These are phyloP conservation scores for Schizopora paradoxa DNA, from an alignment of 1,284 basidiomycete genomes.

Conservation along the genomic window DNA sequence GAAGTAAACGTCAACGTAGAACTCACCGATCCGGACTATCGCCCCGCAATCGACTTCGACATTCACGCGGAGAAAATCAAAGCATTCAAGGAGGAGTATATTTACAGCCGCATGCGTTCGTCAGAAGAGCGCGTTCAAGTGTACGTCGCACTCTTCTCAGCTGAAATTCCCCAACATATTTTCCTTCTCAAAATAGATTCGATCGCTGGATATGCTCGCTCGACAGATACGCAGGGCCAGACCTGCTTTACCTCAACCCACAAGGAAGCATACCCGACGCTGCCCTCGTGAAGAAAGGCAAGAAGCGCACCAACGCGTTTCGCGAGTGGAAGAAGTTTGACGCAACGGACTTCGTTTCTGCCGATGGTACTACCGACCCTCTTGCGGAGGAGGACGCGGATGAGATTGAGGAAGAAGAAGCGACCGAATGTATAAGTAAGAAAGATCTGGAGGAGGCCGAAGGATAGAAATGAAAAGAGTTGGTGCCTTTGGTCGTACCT, in stretches of 20 bases:
- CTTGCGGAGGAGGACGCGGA: constrained; percentile 38
- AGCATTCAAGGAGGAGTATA: constrained; percentile 77
- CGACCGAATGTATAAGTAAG: constrained; percentile 44
- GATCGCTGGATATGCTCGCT: constrained; percentile 69
- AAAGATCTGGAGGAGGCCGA: constrained; percentile 65
- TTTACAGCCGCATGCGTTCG: constrained; percentile 79
- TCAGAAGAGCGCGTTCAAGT: constrained; percentile 78
- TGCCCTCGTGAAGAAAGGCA: constrained; percentile 59
- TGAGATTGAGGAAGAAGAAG: constrained; percentile 54
- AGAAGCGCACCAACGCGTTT: constrained; percentile 56
- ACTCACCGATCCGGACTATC: constrained; percentile 48
- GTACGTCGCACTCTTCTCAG: constrained; percentile 40
- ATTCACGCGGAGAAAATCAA: constrained; percentile 59
- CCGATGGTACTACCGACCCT: constrained; percentile 28
- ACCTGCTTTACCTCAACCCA: constrained; percentile 65
- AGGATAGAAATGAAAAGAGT: too few species aligned
- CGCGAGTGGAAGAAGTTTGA: constrained; percentile 63
- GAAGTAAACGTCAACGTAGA: constrained; percentile 52
- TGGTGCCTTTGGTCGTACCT: too few species aligned
- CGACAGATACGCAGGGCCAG: constrained; percentile 64
- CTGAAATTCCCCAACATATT: background rate
- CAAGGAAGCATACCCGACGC: constrained; percentile 64
- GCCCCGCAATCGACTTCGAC: constrained; percentile 69
- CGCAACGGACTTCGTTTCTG: constrained; percentile 48
- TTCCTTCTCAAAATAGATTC: constrained; percentile 43